Evolutionary conservation across 371 early-diverging fungal genomes (phyloP), one percentile per base, ranked within the genome.

Genomic region (Lichtheimia ornata): DNA sequence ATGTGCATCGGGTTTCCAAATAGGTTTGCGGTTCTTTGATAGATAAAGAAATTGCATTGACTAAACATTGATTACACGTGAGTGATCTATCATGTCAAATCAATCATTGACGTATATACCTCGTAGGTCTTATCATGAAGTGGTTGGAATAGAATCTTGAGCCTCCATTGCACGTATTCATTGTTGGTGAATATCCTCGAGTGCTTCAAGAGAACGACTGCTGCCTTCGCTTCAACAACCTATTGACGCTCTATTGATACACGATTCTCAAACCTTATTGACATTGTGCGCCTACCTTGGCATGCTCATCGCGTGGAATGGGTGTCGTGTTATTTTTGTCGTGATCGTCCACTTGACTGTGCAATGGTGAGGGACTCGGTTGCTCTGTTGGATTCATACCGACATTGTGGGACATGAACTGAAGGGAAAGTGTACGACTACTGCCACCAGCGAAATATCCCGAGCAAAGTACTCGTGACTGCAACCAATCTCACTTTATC

Each of bases 141-240:
- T 25, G 80, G 80, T 35, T 80, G 80, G 52, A 71, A 77, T n/a
- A 80, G 53, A 50, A 63, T 66, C 44, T 74, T 74, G 18, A 80
- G 50, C 1, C 76, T 43, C 80, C 80, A 80, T 63, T 80, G 80
- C 9, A 71, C 71, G 24, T 77, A 77, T 64, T 80, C 80, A 25
- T 77, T 80, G 35, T 76, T 77, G 14, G 80, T 73, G 12, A 65
- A 68, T 25, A 80, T 20, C 7, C 70, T 64, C 7, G 73, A 61
- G 43, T 69, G 69, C 42, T 74, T 80, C 20, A 77, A 51, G 0
- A 80, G 52, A 15, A 80, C 50, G 25, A 80, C 67, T 14, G 80
- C 80, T 24, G 75, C 66, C 50, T 72, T 69, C 18, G 80, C 80
- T 50, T 80, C 80, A 11, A 74, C 66, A 24, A 73, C 53, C 80